These are phyloP conservation scores for Pseudogymnoascus sp. DNA, from an alignment of 2,329 filamentous ascomycete genomes.

Conservation along the genomic window DNA sequence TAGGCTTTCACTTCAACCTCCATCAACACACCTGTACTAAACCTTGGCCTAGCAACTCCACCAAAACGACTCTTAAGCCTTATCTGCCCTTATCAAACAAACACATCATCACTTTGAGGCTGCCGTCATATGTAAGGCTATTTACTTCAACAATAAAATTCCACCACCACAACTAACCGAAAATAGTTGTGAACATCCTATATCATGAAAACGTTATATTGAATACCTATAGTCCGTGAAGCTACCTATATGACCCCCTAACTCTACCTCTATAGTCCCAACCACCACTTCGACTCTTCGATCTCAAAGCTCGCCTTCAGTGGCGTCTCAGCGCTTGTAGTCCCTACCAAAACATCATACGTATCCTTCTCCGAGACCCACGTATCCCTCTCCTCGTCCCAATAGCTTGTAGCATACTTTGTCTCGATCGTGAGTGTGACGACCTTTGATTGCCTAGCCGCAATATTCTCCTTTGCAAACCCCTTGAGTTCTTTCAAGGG, in stretches of 20 bases:
- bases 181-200: no score
- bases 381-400: constrained; percentile 56
- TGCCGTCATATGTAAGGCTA: no score
- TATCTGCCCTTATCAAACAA: no score
- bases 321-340: constrained; percentile 44
- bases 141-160: no score
- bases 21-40: no score
- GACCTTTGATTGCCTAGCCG: constrained; percentile 48
- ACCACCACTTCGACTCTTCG: constrained; percentile 57
- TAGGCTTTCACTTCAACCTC: no score
- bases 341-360: constrained; percentile 54
- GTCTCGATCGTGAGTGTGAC: constrained; percentile 49
- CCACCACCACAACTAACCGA: no score
- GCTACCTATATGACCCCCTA: not conserved
- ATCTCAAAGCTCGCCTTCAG: constrained; percentile 48
- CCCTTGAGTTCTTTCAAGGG: constrained; percentile 57
- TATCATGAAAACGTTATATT: not conserved
- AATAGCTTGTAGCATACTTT: constrained; percentile 62
- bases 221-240: not conserved
- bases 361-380: constrained; percentile 60
- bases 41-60: no score
- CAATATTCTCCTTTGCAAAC: constrained; percentile 55
- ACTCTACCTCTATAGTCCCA: constrained; percentile 40
- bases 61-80: no score
- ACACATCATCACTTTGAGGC: no score